Base-by-base conservation (phyloP, 1,284 basidiomycete species). In the Boletellus deceptivus region DNA sequence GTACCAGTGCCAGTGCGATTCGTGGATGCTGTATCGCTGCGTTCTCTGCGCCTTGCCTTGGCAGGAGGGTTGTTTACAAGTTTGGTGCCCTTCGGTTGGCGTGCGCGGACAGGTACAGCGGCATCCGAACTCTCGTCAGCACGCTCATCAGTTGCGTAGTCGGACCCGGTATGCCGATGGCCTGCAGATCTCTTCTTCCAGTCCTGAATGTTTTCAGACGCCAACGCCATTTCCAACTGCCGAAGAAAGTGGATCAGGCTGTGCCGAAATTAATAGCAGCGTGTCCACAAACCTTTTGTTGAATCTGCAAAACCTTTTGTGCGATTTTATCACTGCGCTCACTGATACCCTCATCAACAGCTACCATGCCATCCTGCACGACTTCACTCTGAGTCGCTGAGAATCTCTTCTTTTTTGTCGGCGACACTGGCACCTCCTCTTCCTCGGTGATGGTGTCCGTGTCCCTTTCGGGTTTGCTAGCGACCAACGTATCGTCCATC, bases 301-400 rank as follows among this genome's bases (percentile, higher is more conserved):
- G 89, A 56, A 91, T 92, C 67, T 89, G 82, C 46, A 86, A 62
- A 34, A 91, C 86, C 67, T 91, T 91, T 68, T 87, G 82, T 31
- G 89, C 86, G 55, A 92, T 91, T 60, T 79, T 84, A 59, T 91
- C 89, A 60, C 86, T 91, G 66, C 85, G 84, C 64, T 84, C 77
- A 57, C 80, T 87, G 67, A 91, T 92, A 20, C 87, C 86, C 64
- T 88, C 86, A 59, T 91, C 89, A 14, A 91, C 86, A 22, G 88
- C 89, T 50, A 73, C 78, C 85, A 91, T 89, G 22, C 83, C 84
- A 62, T 90, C 89, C 58, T 87, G 84, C 43, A 77, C 75, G 22
- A 71, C 56, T 53, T 86, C 84, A 29, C 73, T 70, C 35, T 79
- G 77, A 6, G 79, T 76, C 7, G 80, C 83, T 4, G 87, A 89